Evolutionary conservation across 495 filamentous ascomycete genomes (phyloP).

Genomic region (Xylaria curta): DNA sequence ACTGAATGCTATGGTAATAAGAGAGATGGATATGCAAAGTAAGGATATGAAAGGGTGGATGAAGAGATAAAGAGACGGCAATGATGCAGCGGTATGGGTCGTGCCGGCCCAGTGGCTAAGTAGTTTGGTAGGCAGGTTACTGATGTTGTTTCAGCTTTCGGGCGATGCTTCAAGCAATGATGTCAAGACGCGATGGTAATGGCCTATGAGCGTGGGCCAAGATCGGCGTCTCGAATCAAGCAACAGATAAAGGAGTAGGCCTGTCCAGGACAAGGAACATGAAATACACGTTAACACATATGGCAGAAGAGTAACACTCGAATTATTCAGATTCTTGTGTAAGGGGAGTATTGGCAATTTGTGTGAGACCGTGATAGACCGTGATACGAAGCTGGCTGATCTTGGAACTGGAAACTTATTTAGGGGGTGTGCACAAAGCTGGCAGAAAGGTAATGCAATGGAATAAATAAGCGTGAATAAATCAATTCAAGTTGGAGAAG

Average conservation of each 20-base stretch:
- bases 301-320: background rate
- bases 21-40: constrained; percentile 6
- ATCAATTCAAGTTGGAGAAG: background rate
- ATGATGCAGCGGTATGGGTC: constrained; percentile 6
- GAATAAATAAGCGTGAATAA: background rate
- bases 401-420: constrained; percentile 8
- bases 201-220: background rate
- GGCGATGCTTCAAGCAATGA: constrained; percentile 30
- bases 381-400: background rate
- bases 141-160: constrained; percentile 26
- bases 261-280: background rate
- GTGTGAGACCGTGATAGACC: constrained; percentile 8
- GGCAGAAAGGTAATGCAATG: constrained; percentile 9
- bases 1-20: constrained; percentile 25
- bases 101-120: constrained; percentile 8
- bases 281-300: background rate
- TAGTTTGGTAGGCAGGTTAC: constrained; percentile 16
- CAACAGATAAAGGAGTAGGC: background rate
- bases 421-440: background rate
- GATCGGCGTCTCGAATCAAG: constrained; percentile 1
- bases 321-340: background rate
- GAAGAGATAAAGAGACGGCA: background rate
- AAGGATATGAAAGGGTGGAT: background rate
- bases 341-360: background rate
- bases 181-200: constrained; percentile 29